Base-by-base conservation (phyloP, 2,329 filamentous ascomycete species). In the Cladosporium sp. region DNA sequence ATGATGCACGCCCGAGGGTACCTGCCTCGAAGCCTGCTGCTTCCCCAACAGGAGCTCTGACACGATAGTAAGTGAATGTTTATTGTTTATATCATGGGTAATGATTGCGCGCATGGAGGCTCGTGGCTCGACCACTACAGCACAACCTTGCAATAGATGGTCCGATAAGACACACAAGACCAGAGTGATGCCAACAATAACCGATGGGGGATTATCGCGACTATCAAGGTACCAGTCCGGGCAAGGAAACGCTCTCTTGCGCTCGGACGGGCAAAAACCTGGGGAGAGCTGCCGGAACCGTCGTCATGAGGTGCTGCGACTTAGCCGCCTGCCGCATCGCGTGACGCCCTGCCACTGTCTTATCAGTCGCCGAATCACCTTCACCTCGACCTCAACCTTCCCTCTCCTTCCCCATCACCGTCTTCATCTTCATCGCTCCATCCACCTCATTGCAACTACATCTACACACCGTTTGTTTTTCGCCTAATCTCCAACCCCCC, bases 351-450 rank as follows among this genome's bases (percentile, higher is more conserved):
- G 57, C 49, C 53, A 45, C 55, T 53, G 20, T 40, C 27, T 33
- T 48, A 39, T 48, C 45, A 48, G 36, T 40, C 35, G 43, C 43
- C 43, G 43, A 47, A n/a, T 20, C n/a, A 47, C 45, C 36, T 40
- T 25, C 20, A 47, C 45, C 50, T 59, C 16, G 22, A 47, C 43
- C 36, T 40, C 43, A 18, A 47, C 46, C 49, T 58, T 61, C 49
- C 54, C 50, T 43, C 53, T 55, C 65, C 51, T 69, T 69, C 81
- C 73, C 67, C 53, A 57, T 55, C 51, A 46, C 53, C 49, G 55
- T 57, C 25, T 38, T 22, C 40, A 41, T 52, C 49, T 49, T 51
- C 45, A 49, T 46, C 50, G 33, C 38, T 45, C 27, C 54, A 51
- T 53, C 55, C 55, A 56, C 40, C 52, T 43, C 53, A 49, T 57